Evolutionary conservation across 2,329 filamentous ascomycete genomes (phyloP).

Genomic region (Didymellaceae sp.): DNA sequence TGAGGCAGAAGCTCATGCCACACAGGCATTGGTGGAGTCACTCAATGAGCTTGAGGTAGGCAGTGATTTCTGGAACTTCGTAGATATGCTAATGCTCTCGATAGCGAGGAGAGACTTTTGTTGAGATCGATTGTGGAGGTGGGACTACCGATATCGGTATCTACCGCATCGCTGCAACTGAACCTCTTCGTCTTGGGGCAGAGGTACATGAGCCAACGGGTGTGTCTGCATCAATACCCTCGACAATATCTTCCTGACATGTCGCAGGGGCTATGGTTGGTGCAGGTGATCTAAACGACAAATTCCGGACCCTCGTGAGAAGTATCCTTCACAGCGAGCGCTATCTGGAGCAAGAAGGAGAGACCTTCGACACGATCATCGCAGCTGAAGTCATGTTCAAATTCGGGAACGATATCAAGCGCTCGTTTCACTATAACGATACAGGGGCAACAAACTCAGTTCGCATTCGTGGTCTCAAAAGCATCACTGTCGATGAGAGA

Average conservation of each 20-base stretch:
- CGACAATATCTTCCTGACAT: neutral
- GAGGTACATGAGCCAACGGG: conserved; percentile 16
- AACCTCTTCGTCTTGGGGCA: conserved; percentile 18
- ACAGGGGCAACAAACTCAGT: neutral
- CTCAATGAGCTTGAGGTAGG: conserved; percentile 3
- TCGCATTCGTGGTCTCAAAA: conserved; percentile 6
- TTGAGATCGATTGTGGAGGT: conserved; percentile 23
- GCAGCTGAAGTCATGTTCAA: conserved; percentile 15
- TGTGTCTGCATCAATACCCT: neutral
- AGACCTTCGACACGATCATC: conserved; percentile 13
- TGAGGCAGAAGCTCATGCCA: conserved; percentile 28
- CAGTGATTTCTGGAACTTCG: neutral
- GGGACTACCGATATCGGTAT: conserved; percentile 21
- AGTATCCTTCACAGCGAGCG: neutral
- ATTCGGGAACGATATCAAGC: conserved; percentile 20
- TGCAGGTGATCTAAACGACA: conserved; percentile 13
- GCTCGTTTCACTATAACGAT: conserved; percentile 8
- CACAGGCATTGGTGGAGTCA: conserved; percentile 1
- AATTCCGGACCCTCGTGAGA: conserved; percentile 5
- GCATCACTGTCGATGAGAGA: neutral
- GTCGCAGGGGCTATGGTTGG: conserved; percentile 11
- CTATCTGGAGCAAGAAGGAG: conserved; percentile 8
- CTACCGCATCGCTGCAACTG: conserved; percentile 11
- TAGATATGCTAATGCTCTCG: neutral
- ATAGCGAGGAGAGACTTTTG: conserved; percentile 19